Conservation (phyloP, 2,329 filamentous ascomycete genomes). For the Tympanopsis confertula region DNA sequence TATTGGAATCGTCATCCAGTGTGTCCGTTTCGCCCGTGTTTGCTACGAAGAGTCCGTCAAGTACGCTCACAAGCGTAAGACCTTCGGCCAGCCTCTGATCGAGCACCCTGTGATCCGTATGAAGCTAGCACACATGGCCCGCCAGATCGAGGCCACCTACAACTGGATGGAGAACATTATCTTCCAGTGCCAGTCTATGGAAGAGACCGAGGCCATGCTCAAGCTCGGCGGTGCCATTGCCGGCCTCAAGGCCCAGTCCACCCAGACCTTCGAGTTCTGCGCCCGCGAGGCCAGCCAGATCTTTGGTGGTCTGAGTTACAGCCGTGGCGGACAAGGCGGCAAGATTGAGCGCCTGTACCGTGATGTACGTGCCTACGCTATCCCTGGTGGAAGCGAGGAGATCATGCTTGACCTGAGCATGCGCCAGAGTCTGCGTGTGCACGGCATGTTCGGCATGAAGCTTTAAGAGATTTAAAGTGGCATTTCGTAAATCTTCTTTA, state of each 20-base stretch:
- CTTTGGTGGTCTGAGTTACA: constrained; percentile 34
- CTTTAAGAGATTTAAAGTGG: too few species aligned
- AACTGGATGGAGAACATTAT: constrained; percentile 47
- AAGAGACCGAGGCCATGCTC: constrained; percentile 14
- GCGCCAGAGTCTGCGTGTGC: constrained; percentile 42
- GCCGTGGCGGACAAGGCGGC: constrained; percentile 26
- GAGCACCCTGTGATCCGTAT: constrained; percentile 41
- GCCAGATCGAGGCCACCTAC: constrained; percentile 43
- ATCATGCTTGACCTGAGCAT: constrained; percentile 33
- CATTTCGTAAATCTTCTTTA: too few species aligned
- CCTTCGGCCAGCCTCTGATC: constrained; percentile 42
- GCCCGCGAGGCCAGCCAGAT: constrained; percentile 36
- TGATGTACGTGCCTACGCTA: constrained; percentile 35
- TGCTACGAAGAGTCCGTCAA: constrained; percentile 36
- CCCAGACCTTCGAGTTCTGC: constrained; percentile 30
- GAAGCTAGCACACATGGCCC: constrained; percentile 41
- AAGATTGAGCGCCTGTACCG: constrained; percentile 34
- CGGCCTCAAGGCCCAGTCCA: constrained; percentile 28
- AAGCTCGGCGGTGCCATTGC: constrained; percentile 10
- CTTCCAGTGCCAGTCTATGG: constrained; percentile 28
- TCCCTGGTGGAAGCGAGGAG: constrained; percentile 37
- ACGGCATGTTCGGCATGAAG: constrained; percentile 56
- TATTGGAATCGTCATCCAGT: constrained; percentile 39
- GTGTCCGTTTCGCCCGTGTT: constrained; percentile 41
- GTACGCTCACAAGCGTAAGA: constrained; percentile 35